These are phyloP conservation scores for Backusella circina DNA, from an alignment of 192 early-diverging fungal species.

Conservation along the genomic window DNA sequence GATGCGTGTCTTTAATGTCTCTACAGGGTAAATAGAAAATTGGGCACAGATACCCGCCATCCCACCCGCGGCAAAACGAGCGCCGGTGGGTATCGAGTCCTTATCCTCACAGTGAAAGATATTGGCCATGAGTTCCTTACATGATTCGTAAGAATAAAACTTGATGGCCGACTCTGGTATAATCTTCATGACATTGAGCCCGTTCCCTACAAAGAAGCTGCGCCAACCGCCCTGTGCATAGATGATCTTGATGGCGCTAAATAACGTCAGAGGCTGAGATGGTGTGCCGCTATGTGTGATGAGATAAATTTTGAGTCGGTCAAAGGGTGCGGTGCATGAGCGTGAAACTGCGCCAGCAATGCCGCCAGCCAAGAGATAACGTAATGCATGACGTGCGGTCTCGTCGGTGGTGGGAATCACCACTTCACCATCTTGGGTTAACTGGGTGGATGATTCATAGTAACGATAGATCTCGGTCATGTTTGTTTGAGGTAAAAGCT, in stretches of 20 bases:
- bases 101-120: slow-evolving; percentile 27
- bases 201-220: slow-evolving; percentile 77
- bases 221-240: slow-evolving; percentile 60
- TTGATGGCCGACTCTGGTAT: slow-evolving; percentile 72
- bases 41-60: slow-evolving; percentile 66
- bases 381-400: slow-evolving; percentile 38
- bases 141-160: slow-evolving; percentile 68
- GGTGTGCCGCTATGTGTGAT: slow-evolving; percentile 30
- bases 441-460: slow-evolving; percentile 52
- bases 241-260: slow-evolving; percentile 44
- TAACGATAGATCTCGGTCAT: slow-evolving; percentile 60
- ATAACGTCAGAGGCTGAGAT: background rate
- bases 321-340: slow-evolving; percentile 69
- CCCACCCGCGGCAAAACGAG: slow-evolving; percentile 67
- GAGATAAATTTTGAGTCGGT: slow-evolving; percentile 63
- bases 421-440: slow-evolving; percentile 64
- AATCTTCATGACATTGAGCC: slow-evolving; percentile 74
- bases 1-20: slow-evolving; percentile 70
- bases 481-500: slow-evolving; percentile 57
- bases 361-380: slow-evolving; percentile 66
- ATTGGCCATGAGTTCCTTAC: slow-evolving; percentile 43
- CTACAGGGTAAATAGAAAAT: slow-evolving; percentile 71
- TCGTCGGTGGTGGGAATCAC: slow-evolving; percentile 52
- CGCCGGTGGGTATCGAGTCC: slow-evolving; percentile 28
- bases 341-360: slow-evolving; percentile 69